These are phyloP conservation scores for Cryptococcus jaspeensis DNA, from an alignment of 1,284 basidiomycete species.

Conservation along the genomic window DNA sequence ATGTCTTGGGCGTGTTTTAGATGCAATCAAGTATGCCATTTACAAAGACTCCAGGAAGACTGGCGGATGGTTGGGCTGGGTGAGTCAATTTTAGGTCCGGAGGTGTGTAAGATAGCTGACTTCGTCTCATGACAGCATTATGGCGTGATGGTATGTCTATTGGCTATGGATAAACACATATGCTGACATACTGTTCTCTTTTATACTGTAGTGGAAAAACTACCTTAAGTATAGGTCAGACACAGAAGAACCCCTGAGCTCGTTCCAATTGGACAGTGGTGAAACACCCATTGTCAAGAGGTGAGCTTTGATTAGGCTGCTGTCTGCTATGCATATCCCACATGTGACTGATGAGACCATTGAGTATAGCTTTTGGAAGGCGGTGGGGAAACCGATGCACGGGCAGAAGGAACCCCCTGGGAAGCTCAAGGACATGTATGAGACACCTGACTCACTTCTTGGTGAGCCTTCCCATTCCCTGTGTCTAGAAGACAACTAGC, in stretches of 20 bases:
- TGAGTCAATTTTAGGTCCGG: conserved; percentile 4
- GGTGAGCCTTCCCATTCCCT: conserved; percentile 17
- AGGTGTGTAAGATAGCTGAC: too few species aligned
- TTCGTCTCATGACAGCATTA: conserved; percentile 23
- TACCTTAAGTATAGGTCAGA: conserved; percentile 35
- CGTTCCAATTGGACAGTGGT: conserved; percentile 14
- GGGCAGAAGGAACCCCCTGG: conserved; percentile 24
- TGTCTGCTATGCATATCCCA: too few species aligned
- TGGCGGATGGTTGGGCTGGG: conserved; percentile 27
- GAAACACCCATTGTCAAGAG: conserved; percentile 12
- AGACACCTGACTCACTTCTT: conserved; percentile 19
- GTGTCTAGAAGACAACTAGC: not conserved
- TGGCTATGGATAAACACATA: not conserved
- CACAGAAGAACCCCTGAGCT: conserved; percentile 25
- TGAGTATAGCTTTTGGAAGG: conserved; percentile 27
- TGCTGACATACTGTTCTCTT: not conserved
- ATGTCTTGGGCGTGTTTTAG: conserved; percentile 10
- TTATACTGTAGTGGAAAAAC: conserved; percentile 33
- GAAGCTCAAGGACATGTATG: conserved; percentile 18
- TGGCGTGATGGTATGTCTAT: conserved; percentile 28
- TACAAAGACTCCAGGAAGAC: conserved; percentile 24
- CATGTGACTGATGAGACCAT: too few species aligned
- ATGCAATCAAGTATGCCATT: conserved; percentile 34
- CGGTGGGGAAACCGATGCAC: conserved; percentile 8
- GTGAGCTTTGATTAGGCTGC: conserved; percentile 10